Conservation (phyloP, 2,329 filamentous ascomycete species). For the Cladophialophora exuberans region DNA sequence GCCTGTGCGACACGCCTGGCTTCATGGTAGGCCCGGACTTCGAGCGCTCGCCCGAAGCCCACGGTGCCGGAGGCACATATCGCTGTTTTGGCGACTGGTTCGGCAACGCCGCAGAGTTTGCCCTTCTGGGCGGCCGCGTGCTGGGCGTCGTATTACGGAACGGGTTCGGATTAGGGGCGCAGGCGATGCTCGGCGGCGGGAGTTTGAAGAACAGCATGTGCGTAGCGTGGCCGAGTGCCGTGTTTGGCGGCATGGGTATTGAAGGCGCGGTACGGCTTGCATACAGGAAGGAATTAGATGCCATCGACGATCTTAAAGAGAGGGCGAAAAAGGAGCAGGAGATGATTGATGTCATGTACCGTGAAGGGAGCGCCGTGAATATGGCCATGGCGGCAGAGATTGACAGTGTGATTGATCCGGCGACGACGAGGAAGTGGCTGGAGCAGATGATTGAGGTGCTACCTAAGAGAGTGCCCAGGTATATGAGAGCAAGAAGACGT, state of each 20-base stretch:
- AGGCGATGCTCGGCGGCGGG: conserved; percentile 28
- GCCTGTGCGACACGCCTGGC: conserved; percentile 28
- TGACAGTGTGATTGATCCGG: conserved; percentile 27
- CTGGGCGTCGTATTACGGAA: conserved; percentile 26
- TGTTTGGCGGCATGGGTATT: conserved; percentile 28
- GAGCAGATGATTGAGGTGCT: conserved; percentile 27
- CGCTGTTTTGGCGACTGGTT: conserved; percentile 30
- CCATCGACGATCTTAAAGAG: conserved; percentile 22
- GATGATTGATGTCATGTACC: conserved; percentile 29
- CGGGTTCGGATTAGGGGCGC: conserved; percentile 27
- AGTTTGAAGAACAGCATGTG: conserved; percentile 29
- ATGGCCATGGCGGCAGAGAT: conserved; percentile 27
- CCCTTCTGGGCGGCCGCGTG: conserved; percentile 23
- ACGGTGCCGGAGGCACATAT: conserved; percentile 27
- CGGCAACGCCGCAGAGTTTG: conserved; percentile 27
- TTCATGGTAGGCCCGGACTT: conserved; percentile 29
- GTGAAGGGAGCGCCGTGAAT: conserved; percentile 24
- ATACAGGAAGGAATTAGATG: conserved; percentile 26
- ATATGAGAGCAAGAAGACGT: conserved; percentile 25
- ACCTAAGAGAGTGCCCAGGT: conserved; percentile 26
- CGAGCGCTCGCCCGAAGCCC: conserved; percentile 26
- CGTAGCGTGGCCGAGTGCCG: conserved; percentile 27
- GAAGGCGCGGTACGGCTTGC: conserved; percentile 27
- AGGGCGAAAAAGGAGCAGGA: conserved; percentile 27
- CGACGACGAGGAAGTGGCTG: conserved; percentile 27